Conservation (phyloP, 2,329 filamentous ascomycete genomes). For the Neonectria faginata region DNA sequence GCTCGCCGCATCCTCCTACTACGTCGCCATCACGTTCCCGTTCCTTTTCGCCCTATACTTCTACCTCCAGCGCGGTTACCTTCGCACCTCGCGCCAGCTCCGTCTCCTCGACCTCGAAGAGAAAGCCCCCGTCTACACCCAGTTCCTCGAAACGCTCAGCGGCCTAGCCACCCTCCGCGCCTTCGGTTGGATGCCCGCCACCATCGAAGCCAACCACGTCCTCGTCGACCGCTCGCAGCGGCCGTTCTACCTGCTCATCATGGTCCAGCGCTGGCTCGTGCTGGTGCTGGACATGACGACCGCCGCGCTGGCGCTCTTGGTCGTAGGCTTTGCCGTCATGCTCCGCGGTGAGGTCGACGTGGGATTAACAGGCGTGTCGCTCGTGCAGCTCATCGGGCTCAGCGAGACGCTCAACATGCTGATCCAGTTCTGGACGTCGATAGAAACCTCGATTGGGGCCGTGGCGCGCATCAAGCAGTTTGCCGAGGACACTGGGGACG, state of each 20-base stretch:
- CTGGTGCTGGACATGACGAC: constrained; percentile 64
- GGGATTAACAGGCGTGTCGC: constrained; percentile 50
- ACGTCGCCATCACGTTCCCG: constrained; percentile 57
- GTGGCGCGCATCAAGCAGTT: constrained; percentile 52
- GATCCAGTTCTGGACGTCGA: constrained; percentile 52
- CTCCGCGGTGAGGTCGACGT: constrained; percentile 44
- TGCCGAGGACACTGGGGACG: constrained; percentile 43
- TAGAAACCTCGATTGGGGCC: constrained; percentile 54
- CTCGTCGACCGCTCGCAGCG: constrained; percentile 66
- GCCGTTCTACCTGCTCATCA: constrained; percentile 68
- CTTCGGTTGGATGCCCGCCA: constrained; percentile 60
- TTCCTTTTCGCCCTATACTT: constrained; percentile 56
- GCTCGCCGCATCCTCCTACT: constrained; percentile 42
- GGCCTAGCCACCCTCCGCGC: constrained; percentile 65
- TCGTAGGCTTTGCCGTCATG: constrained; percentile 60
- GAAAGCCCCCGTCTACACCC: constrained; percentile 54
- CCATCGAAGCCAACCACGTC: constrained; percentile 57
- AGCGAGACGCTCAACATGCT: constrained; percentile 52
- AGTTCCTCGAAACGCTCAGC: constrained; percentile 59
- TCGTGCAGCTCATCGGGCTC: constrained; percentile 49
- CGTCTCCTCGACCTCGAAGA: constrained; percentile 57
- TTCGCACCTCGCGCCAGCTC: constrained; percentile 57
- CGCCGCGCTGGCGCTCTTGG: constrained; percentile 58
- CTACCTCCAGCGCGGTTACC: constrained; percentile 56
- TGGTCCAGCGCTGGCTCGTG: constrained; percentile 68